phyloP scores from a whole-genome alignment of 208 protist genomes.

The Herpetomonas samuelpessoai region DNA sequence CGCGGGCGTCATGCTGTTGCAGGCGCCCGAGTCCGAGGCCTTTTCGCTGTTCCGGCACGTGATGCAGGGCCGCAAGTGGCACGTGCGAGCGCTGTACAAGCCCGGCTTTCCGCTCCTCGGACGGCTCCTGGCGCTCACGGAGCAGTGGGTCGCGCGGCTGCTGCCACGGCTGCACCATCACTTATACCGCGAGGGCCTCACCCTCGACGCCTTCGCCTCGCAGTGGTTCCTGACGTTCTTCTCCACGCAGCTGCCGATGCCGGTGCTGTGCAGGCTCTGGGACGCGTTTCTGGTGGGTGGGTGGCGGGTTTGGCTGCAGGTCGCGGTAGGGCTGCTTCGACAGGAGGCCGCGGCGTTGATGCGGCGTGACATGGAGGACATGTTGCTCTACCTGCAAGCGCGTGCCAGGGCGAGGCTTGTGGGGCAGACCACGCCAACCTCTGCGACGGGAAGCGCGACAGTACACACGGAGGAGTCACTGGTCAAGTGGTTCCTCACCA shows the following conservation, averaged over 20 bases:
- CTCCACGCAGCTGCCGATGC: slow-evolving; percentile 43
- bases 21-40: slow-evolving; percentile 44
- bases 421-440: too few relatives aligned
- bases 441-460: too few relatives aligned
- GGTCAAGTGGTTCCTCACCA: too few relatives aligned
- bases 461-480: too few relatives aligned
- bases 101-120: slow-evolving; percentile 47
- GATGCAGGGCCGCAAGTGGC: slow-evolving; percentile 15
- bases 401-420: too few relatives aligned
- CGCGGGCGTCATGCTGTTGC: slow-evolving; percentile 40
- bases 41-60: slow-evolving; percentile 45
- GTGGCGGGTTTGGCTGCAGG: slow-evolving; percentile 47
- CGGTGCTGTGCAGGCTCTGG: slow-evolving; percentile 43
- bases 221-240: slow-evolving; percentile 72
- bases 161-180: slow-evolving; percentile 42
- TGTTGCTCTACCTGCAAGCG: slow-evolving; percentile 38
- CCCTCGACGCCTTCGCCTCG: slow-evolving; percentile 40
- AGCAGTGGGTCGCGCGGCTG: slow-evolving; percentile 22
- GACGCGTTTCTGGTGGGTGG: slow-evolving; percentile 51
- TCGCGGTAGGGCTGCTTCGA: slow-evolving; percentile 42
- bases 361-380: slow-evolving; percentile 34
- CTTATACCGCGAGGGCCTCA: slow-evolving; percentile 24
- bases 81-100: slow-evolving; percentile 48
- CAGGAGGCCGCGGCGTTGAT: slow-evolving; percentile 38
- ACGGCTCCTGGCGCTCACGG: slow-evolving; percentile 21